Conservation (phyloP, 257 asterid species). For the Handroanthus guayacan region DNA sequence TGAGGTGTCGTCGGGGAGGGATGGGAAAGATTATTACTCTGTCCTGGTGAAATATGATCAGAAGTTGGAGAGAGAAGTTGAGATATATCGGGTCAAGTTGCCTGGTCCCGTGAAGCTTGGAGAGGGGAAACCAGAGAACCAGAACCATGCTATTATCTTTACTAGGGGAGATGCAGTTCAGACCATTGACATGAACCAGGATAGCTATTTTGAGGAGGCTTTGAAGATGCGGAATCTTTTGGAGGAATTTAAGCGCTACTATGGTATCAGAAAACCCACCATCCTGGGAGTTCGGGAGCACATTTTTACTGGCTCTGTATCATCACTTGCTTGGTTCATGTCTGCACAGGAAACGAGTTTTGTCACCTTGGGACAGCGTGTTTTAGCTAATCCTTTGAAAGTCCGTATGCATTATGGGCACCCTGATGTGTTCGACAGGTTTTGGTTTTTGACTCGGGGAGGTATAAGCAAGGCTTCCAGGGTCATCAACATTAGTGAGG, state of each 20-base stretch:
- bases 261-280: conserved; percentile 94
- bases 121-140: conserved; percentile 99
- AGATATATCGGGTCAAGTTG: conserved; percentile 93
- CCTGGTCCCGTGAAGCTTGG: conserved; percentile 99
- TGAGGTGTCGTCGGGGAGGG: conserved; percentile 93
- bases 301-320: conserved; percentile 94
- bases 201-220: conserved; percentile 98
- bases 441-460: conserved; percentile 98
- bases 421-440: conserved; percentile 97
- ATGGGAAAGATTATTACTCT: conserved; percentile 80
- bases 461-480: conserved; percentile 99
- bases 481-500: conserved; percentile 97
- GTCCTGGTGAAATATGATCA: conserved; percentile 94
- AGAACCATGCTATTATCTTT: conserved; percentile 94
- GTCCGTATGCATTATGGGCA: conserved; percentile 99
- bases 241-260: conserved; percentile 80
- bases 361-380: conserved; percentile 99
- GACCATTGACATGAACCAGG: conserved; percentile 99
- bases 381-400: conserved; percentile 95
- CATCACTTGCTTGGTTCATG: conserved; percentile 99
- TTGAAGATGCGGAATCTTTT: conserved; percentile 94
- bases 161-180: conserved; percentile 99
- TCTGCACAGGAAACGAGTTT: conserved; percentile 98
- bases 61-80: conserved; percentile 82
- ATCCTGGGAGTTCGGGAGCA: conserved; percentile 97